Base-by-base conservation (phyloP, 1,139 yeast genomes). In the Saccharomyces uvarum region DNA sequence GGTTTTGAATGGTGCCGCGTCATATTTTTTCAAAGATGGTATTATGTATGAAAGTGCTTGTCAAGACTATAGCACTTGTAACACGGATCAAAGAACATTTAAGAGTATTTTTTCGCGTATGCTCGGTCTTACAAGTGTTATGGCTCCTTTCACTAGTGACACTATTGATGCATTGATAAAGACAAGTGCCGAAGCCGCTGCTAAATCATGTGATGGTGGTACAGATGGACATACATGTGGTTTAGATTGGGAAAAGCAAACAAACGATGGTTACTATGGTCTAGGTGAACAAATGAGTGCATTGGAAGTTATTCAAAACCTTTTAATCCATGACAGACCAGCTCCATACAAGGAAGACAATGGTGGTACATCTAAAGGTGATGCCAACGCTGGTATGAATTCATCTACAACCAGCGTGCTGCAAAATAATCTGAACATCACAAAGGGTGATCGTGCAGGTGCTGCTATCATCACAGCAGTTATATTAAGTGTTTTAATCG, bases 391-490 rank as follows among this genome's bases (percentile, higher is more conserved):
- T 0, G 83, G 82, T 55, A 59, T 74, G 49, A 63, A 68, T 58
- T 53, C 70, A 0, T 59, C 69, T 2, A 59, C 68, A 0, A 66
- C 72, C 49, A 61, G 66, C 21, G 70, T 74, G 19, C 66, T 74
- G 51, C 75, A 76, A 38, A 72, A 75, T 51, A 67, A 73, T 3
- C 65, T 88, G 60, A 66, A 69, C 8, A 77, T 89, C 53, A 74
- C 77, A 48, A 67, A 74, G 3, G 83, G 82, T 54, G 97, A 88
- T 69, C 79, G 73, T 56, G 96, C 91, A 0, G 97, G 97, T 47
- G 97, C 97, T 1, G 88, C 90, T 42, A 77, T 89, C 44, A 76
- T 88, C 53, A 91, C 97, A 2, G 91, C 88, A 1, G 66, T 88
- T 14, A 77, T 88, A n/a, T 77, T 88, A 49, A 77, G 80, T 2